Evolutionary conservation across 1,284 basidiomycete species (phyloP), one percentile per base, ranked within the genome.

Genomic region (Laetiporus sulphureus): DNA sequence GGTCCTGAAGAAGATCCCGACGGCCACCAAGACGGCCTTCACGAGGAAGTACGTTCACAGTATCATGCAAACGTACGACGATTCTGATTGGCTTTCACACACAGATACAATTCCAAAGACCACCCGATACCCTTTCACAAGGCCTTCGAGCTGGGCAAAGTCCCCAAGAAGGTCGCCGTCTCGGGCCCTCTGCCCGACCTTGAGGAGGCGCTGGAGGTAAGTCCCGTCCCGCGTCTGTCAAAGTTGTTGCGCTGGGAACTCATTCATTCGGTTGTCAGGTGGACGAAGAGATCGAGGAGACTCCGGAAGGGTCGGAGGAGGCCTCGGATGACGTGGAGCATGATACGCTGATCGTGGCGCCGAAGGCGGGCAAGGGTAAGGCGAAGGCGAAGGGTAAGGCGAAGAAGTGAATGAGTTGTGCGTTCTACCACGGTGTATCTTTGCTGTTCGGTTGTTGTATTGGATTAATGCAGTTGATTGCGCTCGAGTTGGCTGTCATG

Each of bases 101-200:
- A 15, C 53, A 93, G 89, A 56, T 96, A 95, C 65, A 96, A 96
- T 60, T 68, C 79, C 13, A 60, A 63, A 19, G 90, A 93, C 38
- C 92, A 96, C 59, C 92, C 93, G 0, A 86, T 96, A 51, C 79
- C 92, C 0, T 95, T 93, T 73, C 82, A 95, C 65, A 92, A 90
- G 57, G 85, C 81, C 0, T 70, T 75, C 45, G 83, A 89, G 53
- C 68, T 92, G 32, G 86, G 88, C 2, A 84, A 83, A 52, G 70
- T 62, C 13, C 79, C 88, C 2, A 89, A 85, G 71, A 92, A 87
- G 59, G 71, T 92, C 40, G 73, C 72, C 1, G 76, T 71, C 0
- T 77, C 70, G 23, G 86, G 79, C 1, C 74, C 82, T 10, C 75
- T 77, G 13, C 91, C 93, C 0, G 93, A 97, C 65, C 72, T 91